Evolutionary conservation across 139 green algal genomes (phyloP), one percentile per base, ranked within the genome.

Genomic region (Astrephomene gubernaculifera): DNA sequence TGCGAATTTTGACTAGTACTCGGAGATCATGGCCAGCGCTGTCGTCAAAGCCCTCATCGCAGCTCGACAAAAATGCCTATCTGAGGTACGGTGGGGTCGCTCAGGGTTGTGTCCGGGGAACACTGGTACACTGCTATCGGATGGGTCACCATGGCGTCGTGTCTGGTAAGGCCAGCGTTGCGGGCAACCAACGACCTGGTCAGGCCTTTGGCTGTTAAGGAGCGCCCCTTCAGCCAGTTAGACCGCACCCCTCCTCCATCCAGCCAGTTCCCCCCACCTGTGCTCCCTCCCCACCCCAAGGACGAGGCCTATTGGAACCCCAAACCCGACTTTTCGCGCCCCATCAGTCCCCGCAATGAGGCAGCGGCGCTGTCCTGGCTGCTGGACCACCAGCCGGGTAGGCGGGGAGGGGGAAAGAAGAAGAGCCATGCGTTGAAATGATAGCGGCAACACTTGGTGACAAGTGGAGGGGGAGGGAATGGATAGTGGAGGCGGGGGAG

Each of bases 341-440:
- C 86, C 24, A 65, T 96, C 25, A 92, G 90, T 65, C 74, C 90
- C 4, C 87, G 93, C 25, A 96, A 96, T 52, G 93, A 96, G 71
- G 93, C 93, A 10, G 93, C 93, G 2, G 90, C 91, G 0, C 79
- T 96, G 36, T 94, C 92, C 14, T 73, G 93, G 80, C 84, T 96
- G 63, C 79, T 94, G 3, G 44, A 89, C 85, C 52, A 88, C 71
- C 68, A 80, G 44, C 39, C 78, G 22, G 61, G 78, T 84, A 33
- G 14, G 72, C 24, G n/a, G 72, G 35, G 29, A 69, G 3, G 19
- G 57, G 84, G 21, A n/a, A 35, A 29, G 38, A 88, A 35, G 60
- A 22, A 67, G 8, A 35, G 60, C 8, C 21, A 67, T n/a, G n/a
- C n/a, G n/a, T n/a, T n/a, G n/a, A n/a, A n/a, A n/a, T n/a, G n/a